Evolutionary conservation across 257 asterid species (phyloP).

Genomic region (Rehmannia glutinosa): DNA sequence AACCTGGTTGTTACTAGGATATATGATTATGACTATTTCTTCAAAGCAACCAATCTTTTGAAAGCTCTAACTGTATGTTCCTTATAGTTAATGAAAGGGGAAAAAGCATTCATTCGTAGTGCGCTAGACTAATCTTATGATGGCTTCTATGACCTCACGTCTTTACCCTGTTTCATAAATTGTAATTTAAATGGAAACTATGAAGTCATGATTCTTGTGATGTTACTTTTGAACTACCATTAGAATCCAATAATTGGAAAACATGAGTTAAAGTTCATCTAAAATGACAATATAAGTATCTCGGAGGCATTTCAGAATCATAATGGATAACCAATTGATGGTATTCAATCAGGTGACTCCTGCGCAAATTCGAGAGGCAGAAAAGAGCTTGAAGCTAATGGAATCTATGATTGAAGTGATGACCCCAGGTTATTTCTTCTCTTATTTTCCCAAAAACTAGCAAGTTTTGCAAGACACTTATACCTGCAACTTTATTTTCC

Average conservation of each 20-base stretch:
- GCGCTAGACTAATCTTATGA: not conserved
- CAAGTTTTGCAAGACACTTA: not conserved
- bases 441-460: not conserved
- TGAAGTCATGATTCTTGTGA: conserved; percentile 5
- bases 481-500: conserved; percentile 10
- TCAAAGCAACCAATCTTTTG: not conserved
- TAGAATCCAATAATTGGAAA: not conserved
- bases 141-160: conserved; percentile 2
- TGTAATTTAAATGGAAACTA: not conserved
- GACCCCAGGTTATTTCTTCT: conserved; percentile 66
- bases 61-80: not conserved
- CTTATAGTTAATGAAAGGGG: not conserved
- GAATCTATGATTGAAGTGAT: conserved; percentile 95
- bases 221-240: not conserved
- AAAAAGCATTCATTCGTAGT: not conserved
- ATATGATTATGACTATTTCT: not conserved
- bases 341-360: conserved; percentile 75
- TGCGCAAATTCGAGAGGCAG: conserved; percentile 97
- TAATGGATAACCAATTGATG: conserved; percentile 16
- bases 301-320: conserved; percentile 13
- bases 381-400: conserved; percentile 77
- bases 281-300: not conserved
- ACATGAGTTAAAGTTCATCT: conserved; percentile 4
- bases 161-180: not conserved
- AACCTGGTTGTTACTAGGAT: conserved; percentile 1